Evolutionary conservation across 345 rosid species (phyloP), one percentile per base, ranked within the genome.

Genomic region (Citrus trifoliata): DNA sequence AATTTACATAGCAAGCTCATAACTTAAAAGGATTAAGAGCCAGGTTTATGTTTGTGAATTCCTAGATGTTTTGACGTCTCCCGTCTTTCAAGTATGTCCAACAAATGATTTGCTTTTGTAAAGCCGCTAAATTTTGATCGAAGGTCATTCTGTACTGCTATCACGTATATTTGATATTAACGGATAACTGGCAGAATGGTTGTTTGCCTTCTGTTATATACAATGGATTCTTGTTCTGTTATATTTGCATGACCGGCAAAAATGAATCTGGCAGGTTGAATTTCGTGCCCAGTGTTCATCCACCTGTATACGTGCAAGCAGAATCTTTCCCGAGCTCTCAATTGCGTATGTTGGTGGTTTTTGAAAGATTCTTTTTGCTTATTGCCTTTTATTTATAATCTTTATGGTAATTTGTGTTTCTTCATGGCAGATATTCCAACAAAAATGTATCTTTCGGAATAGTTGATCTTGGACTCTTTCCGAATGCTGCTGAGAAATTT

Each of bases 381-480:
- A 56, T 37, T 74, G 55, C 38, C 48, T 76, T 58, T 74, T 79
- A 22, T 42, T 30, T 30, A 9, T 63, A 66, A 69, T 70, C 51
- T 63, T 73, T 74, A 67, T 62, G 12, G 51, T 27, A 28, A 37
- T 70, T 71, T 71, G 58, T 74, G 48, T 77, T 81, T 75, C 70
- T 53, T 68, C 48, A 42, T 66, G 19, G 60, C 90, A 93, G 98
- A 88, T 95, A 91, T 83, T 91, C 95, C 6, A 93, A 91, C 86
- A 90, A 86, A 82, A 87, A 89, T 85, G 81, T 95, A 78, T 91
- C 98, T 61, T 95, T 95, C 35, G 98, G 95, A 77, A 89, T 86
- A 62, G 85, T 95, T 40, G 98, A 95, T 86, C 92, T 95, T 56
- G 98, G 98, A 80, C 93, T 95, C 73, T 95, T 95, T 80, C 95